These are phyloP conservation scores for Podaxis mareebaensis DNA, from an alignment of 768 basidiomycete genomes.

Conservation along the genomic window DNA sequence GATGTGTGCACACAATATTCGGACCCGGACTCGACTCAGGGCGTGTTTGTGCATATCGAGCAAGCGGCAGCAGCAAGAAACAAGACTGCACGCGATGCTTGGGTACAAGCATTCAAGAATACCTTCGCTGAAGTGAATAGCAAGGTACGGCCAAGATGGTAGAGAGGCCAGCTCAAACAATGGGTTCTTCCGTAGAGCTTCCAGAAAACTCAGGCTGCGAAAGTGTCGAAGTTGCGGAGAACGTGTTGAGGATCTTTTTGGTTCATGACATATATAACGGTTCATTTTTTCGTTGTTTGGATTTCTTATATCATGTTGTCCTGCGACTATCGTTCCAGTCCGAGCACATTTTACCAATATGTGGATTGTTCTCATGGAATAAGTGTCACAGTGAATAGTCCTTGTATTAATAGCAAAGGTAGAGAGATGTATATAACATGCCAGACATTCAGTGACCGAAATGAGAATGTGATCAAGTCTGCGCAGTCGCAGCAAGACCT, in stretches of 20 bases:
- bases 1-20: constrained; percentile 25
- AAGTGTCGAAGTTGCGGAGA: background rate
- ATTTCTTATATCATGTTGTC: no score
- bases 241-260: no score
- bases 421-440: no score
- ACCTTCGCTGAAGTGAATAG: constrained; percentile 27
- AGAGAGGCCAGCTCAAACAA: background rate
- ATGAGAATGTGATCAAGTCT: background rate
- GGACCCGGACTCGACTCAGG: constrained; percentile 18
- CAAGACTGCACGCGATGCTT: constrained; percentile 28
- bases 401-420: no score
- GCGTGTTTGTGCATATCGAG: constrained; percentile 45
- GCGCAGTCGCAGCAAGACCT: background rate
- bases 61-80: constrained; percentile 31
- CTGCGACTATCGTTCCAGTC: no score
- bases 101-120: constrained; percentile 33
- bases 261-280: no score
- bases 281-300: no score
- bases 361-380: no score
- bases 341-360: no score
- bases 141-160: background rate
- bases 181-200: background rate
- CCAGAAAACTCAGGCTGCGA: background rate
- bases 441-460: no score
- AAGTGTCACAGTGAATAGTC: no score